Conservation (phyloP, 257 asterid genomes). For the Sherardia arvensis region DNA sequence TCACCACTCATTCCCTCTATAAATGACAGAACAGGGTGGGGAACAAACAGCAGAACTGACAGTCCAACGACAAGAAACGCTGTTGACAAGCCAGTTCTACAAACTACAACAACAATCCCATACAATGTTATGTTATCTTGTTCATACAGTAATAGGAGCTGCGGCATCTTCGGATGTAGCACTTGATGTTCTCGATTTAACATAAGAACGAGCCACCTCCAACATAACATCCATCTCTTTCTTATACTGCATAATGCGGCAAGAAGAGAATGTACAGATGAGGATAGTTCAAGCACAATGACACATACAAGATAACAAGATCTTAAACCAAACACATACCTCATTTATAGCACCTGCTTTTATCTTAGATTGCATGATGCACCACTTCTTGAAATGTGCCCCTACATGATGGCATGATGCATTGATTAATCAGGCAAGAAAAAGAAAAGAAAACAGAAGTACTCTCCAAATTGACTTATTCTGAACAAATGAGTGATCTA, state of each 20-base stretch:
- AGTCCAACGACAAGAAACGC: not conserved
- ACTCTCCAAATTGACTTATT: not conserved
- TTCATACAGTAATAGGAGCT: slow-evolving; percentile 22
- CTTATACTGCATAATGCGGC: slow-evolving; percentile 49
- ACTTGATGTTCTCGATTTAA: slow-evolving; percentile 37
- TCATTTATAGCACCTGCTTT: slow-evolving; percentile 59
- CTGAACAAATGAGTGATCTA: not conserved
- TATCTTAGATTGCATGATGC: slow-evolving; percentile 79
- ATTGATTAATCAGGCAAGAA: not conserved
- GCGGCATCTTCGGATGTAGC: slow-evolving; percentile 18
- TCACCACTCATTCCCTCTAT: slow-evolving; percentile 39
- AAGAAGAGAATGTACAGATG: not conserved
- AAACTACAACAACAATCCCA: not conserved
- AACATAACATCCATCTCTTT: slow-evolving; percentile 62
- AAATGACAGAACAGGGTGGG: slow-evolving; percentile 38
- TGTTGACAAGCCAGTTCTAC: not conserved
- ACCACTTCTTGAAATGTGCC: slow-evolving; percentile 87
- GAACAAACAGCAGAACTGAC: slow-evolving; percentile 9
- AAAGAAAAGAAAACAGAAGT: not conserved
- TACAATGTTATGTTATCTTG: slow-evolving; percentile 9
- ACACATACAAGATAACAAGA: not conserved
- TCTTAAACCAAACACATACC: slow-evolving; percentile 30
- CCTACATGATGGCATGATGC: slow-evolving; percentile 35
- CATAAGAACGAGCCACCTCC: slow-evolving; percentile 60
- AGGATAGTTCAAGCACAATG: not conserved